phyloP scores from a whole-genome alignment of 768 basidiomycete genomes.

The Hemileccinum impolitum region DNA sequence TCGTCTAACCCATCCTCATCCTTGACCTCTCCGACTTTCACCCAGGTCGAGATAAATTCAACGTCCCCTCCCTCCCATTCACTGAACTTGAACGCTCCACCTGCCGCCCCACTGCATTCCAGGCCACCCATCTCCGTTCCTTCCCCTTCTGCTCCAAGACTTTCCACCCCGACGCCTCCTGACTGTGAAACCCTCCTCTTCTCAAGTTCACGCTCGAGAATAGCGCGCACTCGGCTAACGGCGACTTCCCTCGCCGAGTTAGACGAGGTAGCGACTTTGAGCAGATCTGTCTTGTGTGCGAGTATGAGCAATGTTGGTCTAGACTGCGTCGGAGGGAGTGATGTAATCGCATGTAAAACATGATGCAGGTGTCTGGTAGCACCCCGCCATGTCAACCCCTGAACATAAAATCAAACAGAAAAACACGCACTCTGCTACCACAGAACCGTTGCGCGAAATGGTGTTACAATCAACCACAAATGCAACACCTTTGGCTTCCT shows the following conservation, averaged over 20 bases:
- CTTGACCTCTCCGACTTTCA: conserved; percentile 31
- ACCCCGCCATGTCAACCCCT: neutral
- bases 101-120: conserved; percentile 57
- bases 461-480: conserved; percentile 82
- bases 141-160: conserved; percentile 67
- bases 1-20: conserved; percentile 41
- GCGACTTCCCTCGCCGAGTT: conserved; percentile 46
- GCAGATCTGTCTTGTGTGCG: conserved; percentile 74
- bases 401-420: neutral
- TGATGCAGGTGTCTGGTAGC: conserved; percentile 64
- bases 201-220: conserved; percentile 83
- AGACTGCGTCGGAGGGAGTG: conserved; percentile 66
- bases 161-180: conserved; percentile 67
- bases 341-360: conserved; percentile 65
- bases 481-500: conserved; percentile 59
- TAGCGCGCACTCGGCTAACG: conserved; percentile 64
- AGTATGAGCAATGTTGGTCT: conserved; percentile 62
- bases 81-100: conserved; percentile 63
- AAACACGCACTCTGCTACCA: conserved; percentile 72
- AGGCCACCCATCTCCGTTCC: conserved; percentile 67
- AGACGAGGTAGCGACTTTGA: conserved; percentile 44
- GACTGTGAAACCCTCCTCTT: conserved; percentile 65
- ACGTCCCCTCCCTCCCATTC: conserved; percentile 88
- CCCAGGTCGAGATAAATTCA: conserved; percentile 59
- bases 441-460: conserved; percentile 68